Percentiles rank a stretch among this genome's conserved stretches.
phyloP scores from a whole-genome alignment of 371 early-diverging fungal genomes.

The Mucor plumbeus region DNA sequence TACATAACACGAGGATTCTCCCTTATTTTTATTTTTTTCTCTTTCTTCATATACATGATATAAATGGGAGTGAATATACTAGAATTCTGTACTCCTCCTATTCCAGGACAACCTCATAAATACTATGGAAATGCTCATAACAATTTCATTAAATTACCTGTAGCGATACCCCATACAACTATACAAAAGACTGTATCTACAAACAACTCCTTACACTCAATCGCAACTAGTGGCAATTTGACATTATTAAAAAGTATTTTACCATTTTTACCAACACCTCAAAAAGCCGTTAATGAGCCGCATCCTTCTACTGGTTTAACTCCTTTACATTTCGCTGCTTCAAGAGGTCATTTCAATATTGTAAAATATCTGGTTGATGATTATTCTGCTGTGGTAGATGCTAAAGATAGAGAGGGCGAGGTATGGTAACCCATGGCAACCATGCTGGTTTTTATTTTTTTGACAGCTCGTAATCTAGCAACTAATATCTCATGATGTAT shows the following conservation, averaged over 20 bases:
- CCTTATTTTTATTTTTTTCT: not conserved
- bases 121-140: slow-evolving; percentile 70
- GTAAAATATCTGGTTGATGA: slow-evolving; percentile 69
- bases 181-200: slow-evolving; percentile 19
- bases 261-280: slow-evolving; percentile 37
- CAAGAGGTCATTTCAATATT: slow-evolving; percentile 71
- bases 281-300: slow-evolving; percentile 52
- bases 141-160: slow-evolving; percentile 57
- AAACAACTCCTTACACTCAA: slow-evolving; percentile 34
- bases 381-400: slow-evolving; percentile 70
- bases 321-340: slow-evolving; percentile 74
- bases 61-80: slow-evolving; percentile 24
- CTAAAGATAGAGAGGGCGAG: slow-evolving; percentile 76
- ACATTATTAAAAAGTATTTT: slow-evolving; percentile 39
- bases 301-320: slow-evolving; percentile 68
- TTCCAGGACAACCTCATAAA: slow-evolving; percentile 68
- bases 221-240: slow-evolving; percentile 51
- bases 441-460: not conserved
- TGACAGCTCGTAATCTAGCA: not conserved
- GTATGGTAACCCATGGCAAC: slow-evolving; percentile 37
- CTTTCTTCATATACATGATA: not conserved
- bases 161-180: slow-evolving; percentile 22
- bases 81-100: slow-evolving; percentile 69
- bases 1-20: slow-evolving; percentile 11
- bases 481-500: not conserved